phyloP scores from a whole-genome alignment of 805 yeast genomes.

The Ascoidea tarda region DNA sequence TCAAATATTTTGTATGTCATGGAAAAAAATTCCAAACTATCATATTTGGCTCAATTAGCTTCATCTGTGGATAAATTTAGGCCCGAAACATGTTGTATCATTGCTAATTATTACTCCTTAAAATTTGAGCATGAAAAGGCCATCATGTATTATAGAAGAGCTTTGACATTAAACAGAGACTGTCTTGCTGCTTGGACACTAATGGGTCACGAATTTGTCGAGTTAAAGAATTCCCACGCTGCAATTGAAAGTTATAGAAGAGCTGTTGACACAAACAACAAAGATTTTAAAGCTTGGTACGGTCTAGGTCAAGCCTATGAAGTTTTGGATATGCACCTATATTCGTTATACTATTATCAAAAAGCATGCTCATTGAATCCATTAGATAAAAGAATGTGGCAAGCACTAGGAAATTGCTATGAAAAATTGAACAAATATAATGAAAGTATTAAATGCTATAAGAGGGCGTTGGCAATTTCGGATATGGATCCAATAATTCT shows the following conservation, averaged over 20 bases:
- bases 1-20: conserved; percentile 92
- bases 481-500: conserved; percentile 41
- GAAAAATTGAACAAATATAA: conserved; percentile 57
- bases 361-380: conserved; percentile 83
- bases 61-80: conserved; percentile 72
- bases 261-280: conserved; percentile 80
- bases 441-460: conserved; percentile 72
- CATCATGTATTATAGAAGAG: conserved; percentile 82
- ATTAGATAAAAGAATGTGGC: conserved; percentile 90
- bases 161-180: conserved; percentile 63
- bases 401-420: conserved; percentile 81
- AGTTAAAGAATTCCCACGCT: conserved; percentile 89
- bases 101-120: conserved; percentile 87
- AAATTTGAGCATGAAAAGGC: conserved; percentile 93
- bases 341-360: conserved; percentile 86
- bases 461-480: conserved; percentile 51
- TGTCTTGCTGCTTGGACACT: conserved; percentile 92
- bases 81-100: conserved; percentile 88
- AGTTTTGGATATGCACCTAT: conserved; percentile 86
- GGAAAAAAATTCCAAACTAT: conserved; percentile 75
- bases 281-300: conserved; percentile 96
- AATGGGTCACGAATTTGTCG: conserved; percentile 98
- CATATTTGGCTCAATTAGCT: conserved; percentile 78
- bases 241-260: conserved; percentile 91
- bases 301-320: conserved; percentile 98